Conservation (phyloP, 257 asterid genomes). For the Agastache rugosa region DNA sequence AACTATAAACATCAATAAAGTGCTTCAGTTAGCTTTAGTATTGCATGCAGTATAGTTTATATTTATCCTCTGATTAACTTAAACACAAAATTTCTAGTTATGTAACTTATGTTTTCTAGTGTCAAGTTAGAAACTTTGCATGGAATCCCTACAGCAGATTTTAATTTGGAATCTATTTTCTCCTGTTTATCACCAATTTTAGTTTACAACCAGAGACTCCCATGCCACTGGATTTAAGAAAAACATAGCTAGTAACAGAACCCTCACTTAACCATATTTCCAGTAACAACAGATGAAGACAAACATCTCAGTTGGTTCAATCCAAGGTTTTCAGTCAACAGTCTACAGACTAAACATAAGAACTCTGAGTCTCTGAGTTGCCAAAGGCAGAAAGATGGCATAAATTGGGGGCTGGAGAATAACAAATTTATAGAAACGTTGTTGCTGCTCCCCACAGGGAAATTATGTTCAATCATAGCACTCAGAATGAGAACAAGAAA, state of each 20-base stretch:
- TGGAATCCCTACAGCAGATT: neutral
- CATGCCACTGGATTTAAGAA: neutral
- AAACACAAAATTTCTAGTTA: neutral
- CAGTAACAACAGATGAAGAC: neutral
- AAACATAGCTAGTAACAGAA: no score
- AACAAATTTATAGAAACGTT: neutral
- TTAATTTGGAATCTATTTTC: neutral
- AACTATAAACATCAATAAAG: constrained; percentile 16
- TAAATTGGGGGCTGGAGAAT: neutral
- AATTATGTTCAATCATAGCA: neutral
- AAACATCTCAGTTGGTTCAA: neutral
- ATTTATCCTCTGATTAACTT: neutral
- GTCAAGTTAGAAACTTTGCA: neutral
- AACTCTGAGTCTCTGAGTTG: neutral
- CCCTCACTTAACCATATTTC: no score
- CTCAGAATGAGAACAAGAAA: neutral
- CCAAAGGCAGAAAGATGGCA: neutral
- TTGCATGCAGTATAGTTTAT: neutral
- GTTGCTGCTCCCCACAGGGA: neutral
- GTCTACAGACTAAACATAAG: neutral
- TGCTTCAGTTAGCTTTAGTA: neutral
- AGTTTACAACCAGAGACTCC: neutral
- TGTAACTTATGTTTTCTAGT: neutral
- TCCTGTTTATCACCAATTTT: neutral
- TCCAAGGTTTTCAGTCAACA: neutral